Evolutionary conservation across 78 protist species (phyloP), one percentile per base, ranked within the genome.

Genomic region (Creolimax fragrantissima): DNA sequence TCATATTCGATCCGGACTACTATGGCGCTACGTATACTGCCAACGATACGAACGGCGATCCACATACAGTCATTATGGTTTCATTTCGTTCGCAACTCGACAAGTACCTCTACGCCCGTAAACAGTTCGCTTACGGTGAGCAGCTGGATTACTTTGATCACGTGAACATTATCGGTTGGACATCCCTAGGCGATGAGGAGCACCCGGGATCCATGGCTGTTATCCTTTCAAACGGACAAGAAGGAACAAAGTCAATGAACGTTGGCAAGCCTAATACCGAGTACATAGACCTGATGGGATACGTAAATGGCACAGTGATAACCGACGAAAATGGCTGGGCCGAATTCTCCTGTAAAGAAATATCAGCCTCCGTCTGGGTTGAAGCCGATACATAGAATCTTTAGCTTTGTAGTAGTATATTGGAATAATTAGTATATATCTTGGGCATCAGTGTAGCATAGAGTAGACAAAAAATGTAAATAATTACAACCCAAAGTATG

Each of bases 131-230:
- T 24, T 58, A 58, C 74, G 74, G 74, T 24, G 74, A 17, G 24
- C 88, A 84, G 45, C 24, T 24, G 35, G 88, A 84, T 32, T 84
- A 84, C 45, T 32, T 84, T 42, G 88, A 84, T 41, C 88, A 84
- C 17, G 88, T n/a, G 45, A 32, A 84, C 24, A 24, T 84, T 11
- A 84, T 84, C 11, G 88, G 88, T 24, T 84, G 88, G 88, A 84
- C 88, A 37, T 42, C 41, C 24, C 47, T 84, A 24, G 88, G 45
- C 41, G 24, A 24, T 84, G 45, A 84, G 45, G 11, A 17, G 88
- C 41, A 42, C 24, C 41, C 41, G 88, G 45, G 88, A 32, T 11
- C 88, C 88, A 84, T 84, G 88, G 45, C 85, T 84, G 88, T 84
- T 11, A 17, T 84, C 35, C 35, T 84, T 17, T n/a, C 39, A 17